Percentiles rank a stretch among this genome's conserved stretches.
phyloP scores from a whole-genome alignment of 345 rosid species.

The Sisymbrium altissimum region DNA sequence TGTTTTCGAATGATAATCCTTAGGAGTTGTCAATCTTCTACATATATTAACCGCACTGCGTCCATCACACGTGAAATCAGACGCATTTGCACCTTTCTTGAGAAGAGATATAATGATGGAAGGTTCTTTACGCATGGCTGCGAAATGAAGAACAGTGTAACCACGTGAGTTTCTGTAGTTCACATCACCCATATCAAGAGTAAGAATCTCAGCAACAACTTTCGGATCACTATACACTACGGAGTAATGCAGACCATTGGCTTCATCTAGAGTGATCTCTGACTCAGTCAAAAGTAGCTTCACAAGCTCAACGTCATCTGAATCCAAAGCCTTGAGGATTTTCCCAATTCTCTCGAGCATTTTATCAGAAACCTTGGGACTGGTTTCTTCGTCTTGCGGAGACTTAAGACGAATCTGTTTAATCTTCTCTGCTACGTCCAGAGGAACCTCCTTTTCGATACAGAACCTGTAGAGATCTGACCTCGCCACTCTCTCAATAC shows the following conservation, averaged over 20 bases:
- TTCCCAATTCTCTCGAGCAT: slow-evolving; percentile 61
- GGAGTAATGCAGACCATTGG: slow-evolving; percentile 86
- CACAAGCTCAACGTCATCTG: slow-evolving; percentile 95
- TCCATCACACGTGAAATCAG: slow-evolving; percentile 67
- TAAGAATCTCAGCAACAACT: slow-evolving; percentile 76
- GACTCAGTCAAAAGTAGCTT: slow-evolving; percentile 82
- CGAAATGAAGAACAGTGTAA: slow-evolving; percentile 87
- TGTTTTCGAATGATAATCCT: slow-evolving; percentile 69
- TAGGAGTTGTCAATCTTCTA: slow-evolving; percentile 78
- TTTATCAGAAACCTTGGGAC: slow-evolving; percentile 39
- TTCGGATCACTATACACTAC: slow-evolving; percentile 90
- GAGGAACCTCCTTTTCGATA: slow-evolving; percentile 83
- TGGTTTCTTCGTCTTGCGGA: slow-evolving; percentile 39
- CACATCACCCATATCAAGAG: slow-evolving; percentile 63
- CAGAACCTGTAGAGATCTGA: slow-evolving; percentile 72
- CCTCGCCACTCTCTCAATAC: slow-evolving; percentile 77
- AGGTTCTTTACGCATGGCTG: slow-evolving; percentile 88
- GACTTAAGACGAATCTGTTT: slow-evolving; percentile 43
- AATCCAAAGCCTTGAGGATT: slow-evolving; percentile 87
- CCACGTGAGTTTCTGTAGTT: slow-evolving; percentile 70
- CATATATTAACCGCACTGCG: slow-evolving; percentile 78
- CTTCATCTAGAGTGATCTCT: slow-evolving; percentile 65
- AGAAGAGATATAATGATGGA: slow-evolving; percentile 67
- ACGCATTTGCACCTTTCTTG: slow-evolving; percentile 73
- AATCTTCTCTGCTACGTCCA: slow-evolving; percentile 58